A percentile compares a stretch with the other conserved stretches of the same genome.
Evolutionary conservation across 805 yeast genomes (phyloP).

Genomic region (Cyberlindnera japonica): DNA sequence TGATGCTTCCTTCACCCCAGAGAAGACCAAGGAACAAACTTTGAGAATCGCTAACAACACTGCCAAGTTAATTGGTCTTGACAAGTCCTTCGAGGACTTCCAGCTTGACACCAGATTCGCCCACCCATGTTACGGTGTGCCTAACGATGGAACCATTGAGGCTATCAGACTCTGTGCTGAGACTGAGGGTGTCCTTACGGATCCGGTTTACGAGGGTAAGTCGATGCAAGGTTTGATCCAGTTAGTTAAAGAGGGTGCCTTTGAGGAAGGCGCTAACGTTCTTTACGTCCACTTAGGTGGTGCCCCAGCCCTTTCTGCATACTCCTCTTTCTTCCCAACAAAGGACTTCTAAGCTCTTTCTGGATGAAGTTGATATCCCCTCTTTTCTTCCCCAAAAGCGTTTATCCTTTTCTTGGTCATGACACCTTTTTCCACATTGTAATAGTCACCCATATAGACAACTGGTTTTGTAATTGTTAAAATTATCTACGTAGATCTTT

Average conservation of each 20-base stretch:
- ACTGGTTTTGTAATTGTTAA: too few species aligned
- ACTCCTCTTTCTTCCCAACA: slow-evolving; percentile 20
- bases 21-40: slow-evolving; percentile 18
- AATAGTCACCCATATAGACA: too few species aligned
- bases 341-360: slow-evolving; percentile 6
- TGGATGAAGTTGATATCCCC: background rate
- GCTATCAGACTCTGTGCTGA: slow-evolving; percentile 21
- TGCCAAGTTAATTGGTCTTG: slow-evolving; percentile 17
- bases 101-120: slow-evolving; percentile 17
- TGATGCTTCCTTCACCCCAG: slow-evolving; percentile 19
- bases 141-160: slow-evolving; percentile 19
- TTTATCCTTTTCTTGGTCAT: too few species aligned
- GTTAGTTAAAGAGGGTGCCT: slow-evolving; percentile 13
- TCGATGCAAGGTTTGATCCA: slow-evolving; percentile 19
- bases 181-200: slow-evolving; percentile 18
- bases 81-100: slow-evolving; percentile 15
- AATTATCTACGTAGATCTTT: too few species aligned
- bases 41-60: slow-evolving; percentile 20
- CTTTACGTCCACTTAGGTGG: slow-evolving; percentile 20
- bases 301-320: slow-evolving; percentile 19
- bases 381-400: too few species aligned
- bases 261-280: slow-evolving; percentile 15
- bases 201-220: slow-evolving; percentile 21
- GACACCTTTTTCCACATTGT: too few species aligned
- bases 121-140: slow-evolving; percentile 19